phyloP scores from a whole-genome alignment of 164 flowering plant species.

The Vitis vinifera region ASM3070453v1 NC_081812.1:22775001-22775500 shows the following conservation, averaged over 20 bases:
- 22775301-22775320: too few species aligned
- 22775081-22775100: neutral
- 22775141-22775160: conserved; percentile 10
- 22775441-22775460: conserved; percentile 9
- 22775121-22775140: conserved; percentile 4
- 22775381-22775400: neutral
- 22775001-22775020: neutral
- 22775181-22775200: conserved; percentile 14
- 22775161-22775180: conserved; percentile 23
- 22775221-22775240: too few species aligned
- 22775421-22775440: neutral
- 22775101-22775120: neutral
- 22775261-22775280: too few species aligned
- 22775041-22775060: neutral
- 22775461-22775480: conserved; percentile 36
- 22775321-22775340: too few species aligned
- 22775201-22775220: too few species aligned
- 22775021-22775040: neutral
- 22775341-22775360: neutral
- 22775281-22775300: too few species aligned
- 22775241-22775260: too few species aligned
- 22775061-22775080: neutral
- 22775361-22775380: neutral
- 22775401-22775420: neutral
- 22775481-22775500: conserved; percentile 35